Conservation (phyloP, 2,329 filamentous ascomycete genomes). For the Pseudopyricularia javanii region DNA sequence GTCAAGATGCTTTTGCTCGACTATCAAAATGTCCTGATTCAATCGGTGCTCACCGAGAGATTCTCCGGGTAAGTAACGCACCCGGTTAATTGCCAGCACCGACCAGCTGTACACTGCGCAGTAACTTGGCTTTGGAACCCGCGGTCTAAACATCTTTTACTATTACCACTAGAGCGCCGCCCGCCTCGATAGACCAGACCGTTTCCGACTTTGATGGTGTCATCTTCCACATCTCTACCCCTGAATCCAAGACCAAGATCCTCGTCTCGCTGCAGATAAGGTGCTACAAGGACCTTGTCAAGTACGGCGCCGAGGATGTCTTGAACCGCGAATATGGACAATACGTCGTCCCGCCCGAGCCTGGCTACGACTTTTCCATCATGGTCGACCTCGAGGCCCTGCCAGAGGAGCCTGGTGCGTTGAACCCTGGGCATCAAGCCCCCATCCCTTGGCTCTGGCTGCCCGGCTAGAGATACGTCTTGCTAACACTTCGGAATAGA, state of each 20-base stretch:
- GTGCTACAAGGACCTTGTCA: conserved; percentile 84
- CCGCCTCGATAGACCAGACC: conserved; percentile 88
- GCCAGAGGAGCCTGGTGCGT: conserved; percentile 54
- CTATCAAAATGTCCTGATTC: conserved; percentile 97
- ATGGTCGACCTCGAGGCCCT: conserved; percentile 79
- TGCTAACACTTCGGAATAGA: conserved; percentile 35
- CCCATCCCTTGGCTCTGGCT: not conserved
- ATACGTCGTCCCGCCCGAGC: conserved; percentile 78
- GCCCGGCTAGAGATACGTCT: not conserved
- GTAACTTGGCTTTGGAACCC: not conserved
- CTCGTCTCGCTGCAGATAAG: conserved; percentile 89
- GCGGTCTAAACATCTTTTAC: not conserved
- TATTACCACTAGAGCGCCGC: conserved; percentile 51
- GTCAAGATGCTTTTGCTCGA: conserved; percentile 79
- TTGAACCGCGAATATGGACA: conserved; percentile 89
- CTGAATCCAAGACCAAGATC: conserved; percentile 86
- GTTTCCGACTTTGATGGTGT: conserved; percentile 99
- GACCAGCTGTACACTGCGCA: not conserved
- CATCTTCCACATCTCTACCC: conserved; percentile 96
- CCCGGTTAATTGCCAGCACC: conserved; percentile 7
- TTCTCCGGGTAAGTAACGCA: conserved; percentile 62
- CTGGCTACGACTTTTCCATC: conserved; percentile 92
- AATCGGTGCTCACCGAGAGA: conserved; percentile 88
- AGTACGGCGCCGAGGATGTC: conserved; percentile 85
- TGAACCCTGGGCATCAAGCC: conserved; percentile 4